Base-by-base conservation (phyloP, 2,329 filamentous ascomycete species). In the Aspergillus awamori region DNA sequence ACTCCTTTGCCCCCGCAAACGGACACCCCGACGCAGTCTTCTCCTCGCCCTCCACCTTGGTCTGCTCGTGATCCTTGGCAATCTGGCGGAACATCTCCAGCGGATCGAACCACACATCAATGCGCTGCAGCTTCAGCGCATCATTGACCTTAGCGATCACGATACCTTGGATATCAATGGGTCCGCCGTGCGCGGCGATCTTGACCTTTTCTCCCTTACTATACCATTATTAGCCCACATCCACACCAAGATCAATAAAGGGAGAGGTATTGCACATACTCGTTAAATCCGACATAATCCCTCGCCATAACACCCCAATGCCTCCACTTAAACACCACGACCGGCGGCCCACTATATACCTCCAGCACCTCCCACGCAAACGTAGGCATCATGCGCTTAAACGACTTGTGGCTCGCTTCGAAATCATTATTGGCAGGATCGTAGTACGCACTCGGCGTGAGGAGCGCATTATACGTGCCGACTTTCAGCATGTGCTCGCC, bases 281-380 rank as follows among this genome's bases (percentile, higher is more conserved):
- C 80, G 64, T 89, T 88, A 58, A 84, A 80, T 1, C 86, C 87
- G 1, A 86, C 82, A 71, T 90, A 90, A 69, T 89, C 87, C 63
- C 83, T 84, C 77, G 84, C 85, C 84, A 90, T 89, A 4, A 77
- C 74, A 0, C 87, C 87, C 87, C 87, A 90, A 72, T 90, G 88
- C 5, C 87, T 79, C 87, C 87, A 90, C 66, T 84, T 81, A 72
- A 89, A 89, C 2, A 81, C 79, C 38, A 89, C 86, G 11, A 79
- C 78, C 2, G 87, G 87, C 24, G 87, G 87, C 0, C 86, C 87
- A 62, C 83, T 85, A 70, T 88, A 89, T 2, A 90, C 86, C 72
- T 89, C 87, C 15, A 88, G 71, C 1, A 90, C 87, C 75, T 90
- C 88, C 87, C 87, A 90, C 0, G 87, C 87, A 73, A 90, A 90